phyloP scores from a whole-genome alignment of 805 yeast genomes.

The Zygosaccharomyces gambellarensis region DNA sequence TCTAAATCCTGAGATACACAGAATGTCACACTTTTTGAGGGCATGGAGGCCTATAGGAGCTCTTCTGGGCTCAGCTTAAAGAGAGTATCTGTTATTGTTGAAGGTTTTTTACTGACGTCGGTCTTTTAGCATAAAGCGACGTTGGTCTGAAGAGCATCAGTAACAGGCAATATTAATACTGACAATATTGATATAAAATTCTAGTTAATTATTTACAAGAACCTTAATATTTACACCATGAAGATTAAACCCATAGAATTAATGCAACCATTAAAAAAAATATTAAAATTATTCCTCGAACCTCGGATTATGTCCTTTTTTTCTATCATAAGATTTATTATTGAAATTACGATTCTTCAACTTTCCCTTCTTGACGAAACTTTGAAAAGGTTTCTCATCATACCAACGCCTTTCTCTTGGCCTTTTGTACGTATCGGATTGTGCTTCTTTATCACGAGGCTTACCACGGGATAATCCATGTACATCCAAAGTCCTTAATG shows the following conservation, averaged over 20 bases:
- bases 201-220: slow-evolving; percentile 1
- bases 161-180: not conserved
- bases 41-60: slow-evolving; percentile 9
- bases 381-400: slow-evolving; percentile 4
- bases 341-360: slow-evolving; percentile 7
- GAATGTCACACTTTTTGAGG: slow-evolving; percentile 44
- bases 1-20: slow-evolving; percentile 54
- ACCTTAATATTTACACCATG: not conserved
- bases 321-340: slow-evolving; percentile 9
- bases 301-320: slow-evolving; percentile 12
- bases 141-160: not conserved
- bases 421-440: not conserved
- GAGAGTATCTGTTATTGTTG: not conserved
- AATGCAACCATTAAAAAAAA: not conserved
- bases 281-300: slow-evolving; percentile 6
- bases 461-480: slow-evolving; percentile 4
- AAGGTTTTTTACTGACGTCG: not conserved
- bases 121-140: not conserved
- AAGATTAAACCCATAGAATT: not conserved
- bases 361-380: slow-evolving; percentile 1
- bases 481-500: slow-evolving; percentile 22
- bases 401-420: slow-evolving; percentile 3
- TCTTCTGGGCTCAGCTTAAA: not conserved
- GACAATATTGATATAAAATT: not conserved
- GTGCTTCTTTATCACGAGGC: not conserved